These are phyloP conservation scores for Talaromyces wortmannii DNA, from an alignment of 495 filamentous ascomycete genomes.

Conservation along the genomic window DNA sequence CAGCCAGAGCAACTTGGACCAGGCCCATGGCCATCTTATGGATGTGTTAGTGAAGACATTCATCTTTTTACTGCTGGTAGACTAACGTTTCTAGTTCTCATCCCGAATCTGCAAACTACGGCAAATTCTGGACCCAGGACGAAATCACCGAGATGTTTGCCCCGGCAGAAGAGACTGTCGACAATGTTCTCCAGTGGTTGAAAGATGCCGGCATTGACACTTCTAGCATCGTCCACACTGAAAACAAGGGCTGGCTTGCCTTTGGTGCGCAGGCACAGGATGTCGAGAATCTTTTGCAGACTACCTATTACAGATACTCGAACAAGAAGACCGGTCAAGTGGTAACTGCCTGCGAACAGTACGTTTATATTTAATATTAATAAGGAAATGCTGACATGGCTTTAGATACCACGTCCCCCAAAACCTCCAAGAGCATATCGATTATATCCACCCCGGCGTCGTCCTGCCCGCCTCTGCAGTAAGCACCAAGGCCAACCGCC, in stretches of 20 bases:
- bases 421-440: constrained; percentile 40
- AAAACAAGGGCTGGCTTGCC: constrained; percentile 44
- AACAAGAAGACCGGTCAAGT: too few relatives aligned
- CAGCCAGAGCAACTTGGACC: constrained; percentile 44
- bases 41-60: too few relatives aligned
- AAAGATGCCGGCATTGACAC: constrained; percentile 41
- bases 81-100: too few relatives aligned
- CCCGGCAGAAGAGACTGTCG: constrained; percentile 28
- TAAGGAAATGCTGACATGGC: constrained; percentile 41
- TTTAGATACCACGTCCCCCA: constrained; percentile 44
- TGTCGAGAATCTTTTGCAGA: constrained; percentile 46
- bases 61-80: too few relatives aligned
- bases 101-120: constrained; percentile 42
- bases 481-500: too few relatives aligned
- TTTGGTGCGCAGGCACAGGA: constrained; percentile 47
- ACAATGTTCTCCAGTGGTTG: constrained; percentile 42
- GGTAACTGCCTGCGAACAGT: too few relatives aligned
- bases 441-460: constrained; percentile 50
- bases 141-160: constrained; percentile 47
- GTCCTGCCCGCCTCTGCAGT: background rate
- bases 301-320: constrained; percentile 49
- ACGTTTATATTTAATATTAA: too few relatives aligned
- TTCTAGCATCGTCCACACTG: constrained; percentile 30
- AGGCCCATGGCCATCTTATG: constrained; percentile 47
- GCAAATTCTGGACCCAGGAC: constrained; percentile 34